Base-by-base conservation (phyloP, 2,329 filamentous ascomycete genomes). In the Fusarium praegraminearum region DNA sequence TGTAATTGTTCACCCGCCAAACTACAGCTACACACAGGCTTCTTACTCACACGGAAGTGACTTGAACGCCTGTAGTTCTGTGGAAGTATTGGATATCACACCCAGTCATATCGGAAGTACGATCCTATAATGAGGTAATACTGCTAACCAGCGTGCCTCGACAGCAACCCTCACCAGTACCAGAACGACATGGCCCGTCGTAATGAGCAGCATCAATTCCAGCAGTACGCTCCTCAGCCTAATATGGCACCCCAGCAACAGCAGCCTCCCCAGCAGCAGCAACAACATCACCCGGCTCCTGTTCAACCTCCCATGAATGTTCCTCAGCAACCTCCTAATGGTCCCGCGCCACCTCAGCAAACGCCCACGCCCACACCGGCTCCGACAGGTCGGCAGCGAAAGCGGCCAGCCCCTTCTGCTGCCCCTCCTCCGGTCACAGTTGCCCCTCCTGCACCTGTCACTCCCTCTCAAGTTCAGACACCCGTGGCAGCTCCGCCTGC, bases 151-250 rank as follows among this genome's bases (percentile, higher is more conserved):
- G 58, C 66, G 57, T 67, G 43, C 60, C 66, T 62, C 69, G 63
- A 74, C 63, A 81, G 80, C 73, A 80, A 80, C 62, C 70, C 75
- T 65, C 84, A 87, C 74, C 77, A 82, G 57, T 87, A 87, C 73
- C 84, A 83, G 77, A 76, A 80, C 71, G 84, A 87, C 67, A 83
- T 87, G 84, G 80, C 78, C 69, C 80, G 80, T 65, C 80, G 81
- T 58, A 79, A 78, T 72, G 81, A 83, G 68, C 79, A 83, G 68
- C 79, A 83, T 20, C 36, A 49, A 22, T 83, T 83, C 60, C 77
- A 79, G 47, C 83, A 83, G 55, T 79, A 77, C 65, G 74, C 76
- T 44, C 75, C 79, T 49, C 80, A 82, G 70, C 78, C 80, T 51
- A 79, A 79, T 69, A 79, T 82, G 76, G 71, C 76, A 38, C 76